Evolutionary conservation across 768 basidiomycete species (phyloP), one percentile per base, ranked within the genome.

Genomic region (Pilatotrama ljubarskyi): DNA sequence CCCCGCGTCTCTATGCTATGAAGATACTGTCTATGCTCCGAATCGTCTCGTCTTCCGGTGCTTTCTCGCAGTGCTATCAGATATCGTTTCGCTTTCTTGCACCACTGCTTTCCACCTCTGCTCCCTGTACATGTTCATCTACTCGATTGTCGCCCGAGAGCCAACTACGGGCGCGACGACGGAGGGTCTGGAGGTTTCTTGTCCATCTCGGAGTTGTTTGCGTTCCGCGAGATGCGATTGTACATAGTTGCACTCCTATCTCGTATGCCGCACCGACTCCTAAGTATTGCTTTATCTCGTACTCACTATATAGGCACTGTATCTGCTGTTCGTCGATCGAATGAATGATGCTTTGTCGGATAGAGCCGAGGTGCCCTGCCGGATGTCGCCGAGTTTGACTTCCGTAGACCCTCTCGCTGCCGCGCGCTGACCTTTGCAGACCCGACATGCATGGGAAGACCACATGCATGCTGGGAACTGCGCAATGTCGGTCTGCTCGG

Each of bases 1-100:
- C 10, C 29, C 42, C 41, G 20, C 50, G 37, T 51, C 55, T 55
- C 54, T 67, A 75, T 76, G 73, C 69, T 69, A 76, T 76, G 75
- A 22, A 62, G 59, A 55, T 58, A 69, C 62, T 55, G 44, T 58
- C 57, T 66, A 76, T 76, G 72, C 73, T 42, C 43, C 56, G 14
- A 58, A 41, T 48, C 52, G 36, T 51, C 56, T 50, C 44, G 38
- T 25, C 20, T 51, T 37, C 47, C 44, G 51, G 48, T 53, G 55
- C 51, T 63, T 54, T 63, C 62, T 63, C 46, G 58, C 57, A 50
- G 42, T 53, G 58, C 61, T 58, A 38, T 46, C 40, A 44, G 36
- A 26, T 51, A 38, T 48, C 25, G 51, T 44, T 43, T 42, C 48
- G 38, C 35, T 53, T 24, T 58, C 53, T 43, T 50, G 51, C 50